Evolutionary conservation across 2,329 filamentous ascomycete species (phyloP).

Genomic region (Pseudonectria foliicola): DNA sequence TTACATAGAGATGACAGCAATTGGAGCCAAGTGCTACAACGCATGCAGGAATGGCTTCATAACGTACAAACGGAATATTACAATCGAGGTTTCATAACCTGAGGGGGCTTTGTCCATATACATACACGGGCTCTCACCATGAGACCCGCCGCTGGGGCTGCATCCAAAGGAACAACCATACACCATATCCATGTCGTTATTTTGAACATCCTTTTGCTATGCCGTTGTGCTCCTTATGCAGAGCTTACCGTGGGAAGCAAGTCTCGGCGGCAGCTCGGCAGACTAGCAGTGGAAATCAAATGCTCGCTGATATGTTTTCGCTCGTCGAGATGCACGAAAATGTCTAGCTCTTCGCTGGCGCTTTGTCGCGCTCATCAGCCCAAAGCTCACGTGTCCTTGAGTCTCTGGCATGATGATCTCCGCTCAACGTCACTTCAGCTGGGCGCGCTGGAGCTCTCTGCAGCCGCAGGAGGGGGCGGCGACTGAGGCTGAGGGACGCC

Average conservation of each 20-base stretch:
- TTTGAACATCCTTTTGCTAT: constrained; percentile 3
- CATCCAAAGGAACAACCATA: constrained; percentile 2
- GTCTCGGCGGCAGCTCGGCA: too few relatives aligned
- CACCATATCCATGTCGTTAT: constrained; percentile 2
- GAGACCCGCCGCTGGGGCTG: constrained; percentile 4
- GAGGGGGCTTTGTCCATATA: constrained; percentile 17
- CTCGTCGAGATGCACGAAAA: too few relatives aligned
- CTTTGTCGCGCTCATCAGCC: too few relatives aligned
- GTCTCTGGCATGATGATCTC: constrained; percentile 2
- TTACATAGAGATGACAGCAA: too few relatives aligned
- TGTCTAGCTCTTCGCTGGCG: too few relatives aligned
- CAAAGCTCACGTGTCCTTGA: neutral
- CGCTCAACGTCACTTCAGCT: constrained; percentile 11
- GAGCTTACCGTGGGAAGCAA: too few relatives aligned
- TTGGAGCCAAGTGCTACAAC: too few relatives aligned
- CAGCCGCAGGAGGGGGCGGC: constrained; percentile 28
- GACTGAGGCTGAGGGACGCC: constrained; percentile 28
- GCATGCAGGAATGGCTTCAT: too few relatives aligned
- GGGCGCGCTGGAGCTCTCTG: constrained; percentile 18
- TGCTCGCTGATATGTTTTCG: too few relatives aligned
- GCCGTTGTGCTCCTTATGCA: constrained; percentile 1
- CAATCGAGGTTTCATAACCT: constrained; percentile 17
- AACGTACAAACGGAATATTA: constrained; percentile 17
- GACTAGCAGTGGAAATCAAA: too few relatives aligned
- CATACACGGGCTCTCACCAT: constrained; percentile 11